A percentile compares a stretch with the other conserved stretches of the same genome.
phyloP scores from a whole-genome alignment of 73 alveolate genomes.

The Paraurostyla sp. region DNA sequence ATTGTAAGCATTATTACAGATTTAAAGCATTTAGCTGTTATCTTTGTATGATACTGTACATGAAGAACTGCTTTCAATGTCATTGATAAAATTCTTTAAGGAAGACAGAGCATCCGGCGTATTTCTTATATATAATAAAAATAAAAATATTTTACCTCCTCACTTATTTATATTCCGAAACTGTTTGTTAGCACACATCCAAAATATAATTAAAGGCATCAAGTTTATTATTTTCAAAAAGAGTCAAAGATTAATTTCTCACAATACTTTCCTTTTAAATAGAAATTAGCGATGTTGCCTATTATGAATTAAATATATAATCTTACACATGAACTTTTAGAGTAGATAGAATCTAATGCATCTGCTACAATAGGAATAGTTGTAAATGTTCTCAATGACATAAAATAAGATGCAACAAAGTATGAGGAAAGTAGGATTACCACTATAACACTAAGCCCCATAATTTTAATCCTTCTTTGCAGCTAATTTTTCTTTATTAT shows the following conservation, averaged over 20 bases:
- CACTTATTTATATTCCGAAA: neutral
- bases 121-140: too few relatives aligned
- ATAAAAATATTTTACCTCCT: too few relatives aligned
- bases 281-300: neutral
- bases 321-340: neutral
- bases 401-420: neutral
- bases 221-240: neutral
- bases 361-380: neutral
- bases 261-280: neutral
- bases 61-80: constrained; percentile 4
- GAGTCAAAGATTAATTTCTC: neutral
- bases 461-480: neutral
- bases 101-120: neutral
- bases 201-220: neutral
- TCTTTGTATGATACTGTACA: neutral
- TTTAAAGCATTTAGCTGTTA: neutral
- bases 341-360: neutral
- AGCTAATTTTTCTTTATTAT: neutral
- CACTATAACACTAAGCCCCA: neutral
- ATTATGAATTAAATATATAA: too few relatives aligned
- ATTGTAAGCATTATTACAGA: neutral
- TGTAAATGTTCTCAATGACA: constrained; percentile 16
- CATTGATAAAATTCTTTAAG: neutral
- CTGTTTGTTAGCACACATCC: neutral
- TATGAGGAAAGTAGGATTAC: neutral